Evolutionary conservation across 495 filamentous ascomycete species (phyloP), one percentile per base, ranked within the genome.

Genomic region (Aspergillus panamensis): DNA sequence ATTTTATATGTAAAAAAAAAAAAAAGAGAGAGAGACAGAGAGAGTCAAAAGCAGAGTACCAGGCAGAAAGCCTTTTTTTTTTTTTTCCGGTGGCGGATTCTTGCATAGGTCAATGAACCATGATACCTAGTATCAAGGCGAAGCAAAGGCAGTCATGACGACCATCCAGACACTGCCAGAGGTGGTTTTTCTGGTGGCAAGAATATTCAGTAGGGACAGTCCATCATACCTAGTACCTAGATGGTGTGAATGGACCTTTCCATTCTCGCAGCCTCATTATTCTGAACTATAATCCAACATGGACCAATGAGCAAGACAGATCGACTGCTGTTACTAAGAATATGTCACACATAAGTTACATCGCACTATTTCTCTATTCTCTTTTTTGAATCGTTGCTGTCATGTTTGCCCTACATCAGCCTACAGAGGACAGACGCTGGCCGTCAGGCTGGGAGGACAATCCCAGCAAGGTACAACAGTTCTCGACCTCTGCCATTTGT

Each of bases 281-380:
- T 49, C 31, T 49, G 47, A 49, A 49, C 47, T 31, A 49, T 49
- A 49, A 49, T 31, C 47, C 3, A 8, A n/a, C 10, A 10, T 8
- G 3, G 14, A n/a, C 42, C 42, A 45, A 19, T 19, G 16, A 25
- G 16, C 42, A n/a, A 3, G 8, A 14, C 29, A 6, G 21, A 49
- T 20, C 47, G 29, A 49, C 47, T 8, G 12, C 9, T 14, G 47
- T 49, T 29, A 31, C 20, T 49, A 49, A 31, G 21, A 49, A 31
- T 14, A 49, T 49, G 47, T 49, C 47, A 49, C 47, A n/a, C 47
- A 49, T 30, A 14, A 31, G 47, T 49, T 49, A 49, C 47, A 49
- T 29, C 5, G 25, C 25, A 25, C 25, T 25, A 25, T 25, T 25
- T 25, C 25, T 25, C 25, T 5, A 2, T 25, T 25, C 25, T 25